phyloP scores from a whole-genome alignment of 768 basidiomycete genomes.

The Leccinum incarnatum region DNA sequence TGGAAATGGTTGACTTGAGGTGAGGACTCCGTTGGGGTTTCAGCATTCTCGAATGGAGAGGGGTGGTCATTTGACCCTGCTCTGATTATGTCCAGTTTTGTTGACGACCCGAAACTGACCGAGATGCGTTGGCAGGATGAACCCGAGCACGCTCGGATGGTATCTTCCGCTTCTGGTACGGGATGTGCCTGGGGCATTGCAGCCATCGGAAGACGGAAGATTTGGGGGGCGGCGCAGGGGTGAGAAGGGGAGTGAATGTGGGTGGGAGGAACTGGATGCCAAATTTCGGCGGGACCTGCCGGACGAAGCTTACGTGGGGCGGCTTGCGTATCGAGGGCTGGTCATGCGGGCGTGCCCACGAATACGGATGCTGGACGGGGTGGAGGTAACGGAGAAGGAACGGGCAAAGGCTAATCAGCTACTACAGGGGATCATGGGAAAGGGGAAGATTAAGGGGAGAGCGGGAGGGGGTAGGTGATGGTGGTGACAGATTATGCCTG shows the following conservation, averaged over 20 bases:
- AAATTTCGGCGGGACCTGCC: constrained; percentile 90
- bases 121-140: constrained; percentile 60
- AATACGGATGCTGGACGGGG: constrained; percentile 80
- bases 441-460: constrained; percentile 35
- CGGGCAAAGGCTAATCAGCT: constrained; percentile 75
- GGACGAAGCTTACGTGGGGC: constrained; percentile 81
- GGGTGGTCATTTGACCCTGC: not conserved
- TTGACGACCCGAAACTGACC: constrained; percentile 29
- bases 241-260: constrained; percentile 30
- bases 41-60: constrained; percentile 11
- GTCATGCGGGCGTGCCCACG: constrained; percentile 72
- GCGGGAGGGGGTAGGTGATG: constrained; percentile 12
- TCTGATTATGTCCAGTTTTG: not conserved
- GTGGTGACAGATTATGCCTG: constrained; percentile 33
- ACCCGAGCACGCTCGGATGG: constrained; percentile 94
- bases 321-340: constrained; percentile 86
- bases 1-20: constrained; percentile 93
- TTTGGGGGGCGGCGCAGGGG: constrained; percentile 25
- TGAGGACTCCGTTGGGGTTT: constrained; percentile 34
- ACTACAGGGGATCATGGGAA: constrained; percentile 52
- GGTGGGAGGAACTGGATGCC: constrained; percentile 77
- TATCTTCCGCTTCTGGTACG: constrained; percentile 85
- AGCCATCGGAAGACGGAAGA: constrained; percentile 48
- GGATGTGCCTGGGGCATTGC: constrained; percentile 63
- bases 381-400: constrained; percentile 81